Conservation (phyloP, 495 filamentous ascomycete genomes). For the Hamigera avellanea region DNA sequence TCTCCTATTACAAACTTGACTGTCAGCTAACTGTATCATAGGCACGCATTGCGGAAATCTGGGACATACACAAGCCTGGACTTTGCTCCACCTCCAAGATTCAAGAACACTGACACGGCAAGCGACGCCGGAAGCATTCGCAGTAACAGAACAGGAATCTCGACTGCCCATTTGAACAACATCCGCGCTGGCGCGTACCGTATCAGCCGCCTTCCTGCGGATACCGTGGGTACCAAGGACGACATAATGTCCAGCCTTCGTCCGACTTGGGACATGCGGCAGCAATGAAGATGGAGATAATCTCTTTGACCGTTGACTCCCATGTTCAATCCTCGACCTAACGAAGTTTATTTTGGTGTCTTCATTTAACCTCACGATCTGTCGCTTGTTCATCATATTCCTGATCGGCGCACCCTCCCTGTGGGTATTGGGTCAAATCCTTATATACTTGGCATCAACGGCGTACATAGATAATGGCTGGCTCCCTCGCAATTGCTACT, state of each 20-base stretch:
- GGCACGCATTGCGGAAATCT: constrained; percentile 79
- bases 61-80: constrained; percentile 82
- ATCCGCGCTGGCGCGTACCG: constrained; percentile 85
- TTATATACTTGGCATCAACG: neutral
- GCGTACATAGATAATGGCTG: neutral
- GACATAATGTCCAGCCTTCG: constrained; percentile 59
- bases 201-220: constrained; percentile 72
- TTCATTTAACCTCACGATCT: neutral
- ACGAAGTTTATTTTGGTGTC: neutral
- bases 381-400: neutral
- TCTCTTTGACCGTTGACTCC: no score
- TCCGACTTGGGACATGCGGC: constrained; percentile 64
- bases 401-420: neutral
- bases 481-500: no score
- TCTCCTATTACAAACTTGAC: constrained; percentile 1
- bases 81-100: constrained; percentile 87
- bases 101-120: constrained; percentile 55
- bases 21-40: constrained; percentile 26
- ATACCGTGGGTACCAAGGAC: constrained; percentile 69
- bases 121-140: constrained; percentile 88
- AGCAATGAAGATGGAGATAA: neutral
- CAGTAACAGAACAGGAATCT: constrained; percentile 73
- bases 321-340: no score
- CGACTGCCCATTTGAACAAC: constrained; percentile 54
- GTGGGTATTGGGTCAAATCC: neutral